Conservation (phyloP, 768 basidiomycete species). For the Suillus sp. region DNA sequence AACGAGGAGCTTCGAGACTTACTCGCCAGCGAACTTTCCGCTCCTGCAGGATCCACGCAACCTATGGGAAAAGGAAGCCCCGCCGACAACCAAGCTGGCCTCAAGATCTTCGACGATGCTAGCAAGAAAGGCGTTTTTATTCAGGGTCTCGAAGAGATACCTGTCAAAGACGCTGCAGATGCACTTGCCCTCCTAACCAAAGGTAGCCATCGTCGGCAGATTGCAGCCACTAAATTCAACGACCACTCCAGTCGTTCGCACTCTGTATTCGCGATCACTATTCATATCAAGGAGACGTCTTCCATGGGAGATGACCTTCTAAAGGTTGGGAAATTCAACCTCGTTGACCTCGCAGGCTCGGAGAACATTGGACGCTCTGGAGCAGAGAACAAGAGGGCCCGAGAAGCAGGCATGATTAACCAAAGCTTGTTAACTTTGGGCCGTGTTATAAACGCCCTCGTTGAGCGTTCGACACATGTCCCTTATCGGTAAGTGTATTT, state of each 20-base stretch:
- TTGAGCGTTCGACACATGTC: conserved; percentile 88
- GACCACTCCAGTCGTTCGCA: conserved; percentile 97
- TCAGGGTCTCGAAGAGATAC: conserved; percentile 90
- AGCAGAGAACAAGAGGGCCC: conserved; percentile 91
- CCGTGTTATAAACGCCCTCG: conserved; percentile 93
- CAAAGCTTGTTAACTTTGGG: conserved; percentile 96
- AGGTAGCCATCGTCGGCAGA: conserved; percentile 89
- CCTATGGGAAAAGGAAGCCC: conserved; percentile 70
- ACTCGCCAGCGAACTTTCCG: conserved; percentile 73
- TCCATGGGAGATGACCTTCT: conserved; percentile 83
- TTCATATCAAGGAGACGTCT: conserved; percentile 86
- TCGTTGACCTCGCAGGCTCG: conserved; percentile 96
- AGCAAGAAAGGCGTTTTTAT: conserved; percentile 89
- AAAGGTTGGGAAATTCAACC: conserved; percentile 92
- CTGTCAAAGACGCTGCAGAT: conserved; percentile 80
- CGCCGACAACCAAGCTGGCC: conserved; percentile 55
- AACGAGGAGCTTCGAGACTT: conserved; percentile 98
- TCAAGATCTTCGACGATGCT: conserved; percentile 93
- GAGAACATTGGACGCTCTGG: conserved; percentile 97
- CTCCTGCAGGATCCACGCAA: conserved; percentile 66
- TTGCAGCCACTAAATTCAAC: conserved; percentile 96
- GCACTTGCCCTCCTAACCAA: conserved; percentile 84
- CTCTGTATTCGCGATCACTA: conserved; percentile 95
- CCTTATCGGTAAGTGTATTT: conserved; percentile 75
- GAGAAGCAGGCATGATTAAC: conserved; percentile 99